A percentile compares a stretch with the other conserved stretches of the same genome.
Conservation (phyloP, 179 eudicot species). For the Silene noctiflora region DNA sequence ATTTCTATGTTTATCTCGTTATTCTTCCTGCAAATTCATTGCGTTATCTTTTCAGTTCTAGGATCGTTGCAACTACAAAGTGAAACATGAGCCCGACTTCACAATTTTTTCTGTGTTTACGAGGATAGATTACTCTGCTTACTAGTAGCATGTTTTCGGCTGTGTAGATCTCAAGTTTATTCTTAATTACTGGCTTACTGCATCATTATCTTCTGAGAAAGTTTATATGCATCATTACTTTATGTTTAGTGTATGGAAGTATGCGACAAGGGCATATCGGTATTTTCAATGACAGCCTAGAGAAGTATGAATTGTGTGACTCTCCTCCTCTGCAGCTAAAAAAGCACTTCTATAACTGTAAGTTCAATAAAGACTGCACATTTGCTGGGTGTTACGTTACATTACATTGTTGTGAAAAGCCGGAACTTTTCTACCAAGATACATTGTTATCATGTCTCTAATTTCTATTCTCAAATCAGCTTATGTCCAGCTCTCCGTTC, state of each 20-base stretch:
- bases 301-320: constrained; percentile 6
- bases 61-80: too few relatives aligned
- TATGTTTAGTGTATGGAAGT: too few relatives aligned
- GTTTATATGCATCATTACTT: too few relatives aligned
- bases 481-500: constrained; percentile 9
- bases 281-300: not conserved
- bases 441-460: constrained; percentile 19
- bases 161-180: not conserved
- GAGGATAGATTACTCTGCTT: too few relatives aligned
- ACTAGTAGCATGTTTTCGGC: not conserved
- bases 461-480: constrained; percentile 8
- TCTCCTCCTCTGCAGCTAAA: constrained; percentile 13
- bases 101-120: too few relatives aligned
- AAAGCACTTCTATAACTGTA: constrained; percentile 5
- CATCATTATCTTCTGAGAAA: not conserved
- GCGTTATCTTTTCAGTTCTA: too few relatives aligned
- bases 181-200: not conserved
- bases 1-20: not conserved
- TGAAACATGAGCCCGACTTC: too few relatives aligned
- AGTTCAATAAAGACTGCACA: not conserved
- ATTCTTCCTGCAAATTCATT: not conserved
- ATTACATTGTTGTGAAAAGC: not conserved
- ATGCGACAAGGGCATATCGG: not conserved
- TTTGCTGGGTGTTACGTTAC: not conserved
- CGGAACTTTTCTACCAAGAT: not conserved